Conservation (phyloP, 1,139 yeast species). For the Sugiyamaella grinbergsii region DNA sequence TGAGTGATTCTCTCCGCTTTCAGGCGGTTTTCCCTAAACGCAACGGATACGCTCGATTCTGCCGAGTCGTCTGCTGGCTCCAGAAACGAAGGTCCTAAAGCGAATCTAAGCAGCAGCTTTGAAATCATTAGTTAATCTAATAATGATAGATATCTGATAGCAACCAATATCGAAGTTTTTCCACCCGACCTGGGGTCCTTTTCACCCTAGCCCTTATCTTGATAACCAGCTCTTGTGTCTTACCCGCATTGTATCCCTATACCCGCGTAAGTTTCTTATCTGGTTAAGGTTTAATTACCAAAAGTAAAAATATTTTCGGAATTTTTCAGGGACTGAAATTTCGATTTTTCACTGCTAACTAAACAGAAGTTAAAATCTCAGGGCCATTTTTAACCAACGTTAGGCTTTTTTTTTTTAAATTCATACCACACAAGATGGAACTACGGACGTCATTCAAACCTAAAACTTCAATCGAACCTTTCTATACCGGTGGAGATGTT, state of each 20-base stretch:
- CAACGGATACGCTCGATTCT: constrained; percentile 11
- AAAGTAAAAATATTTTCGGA: constrained; percentile 1
- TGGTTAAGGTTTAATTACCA: constrained; percentile 13
- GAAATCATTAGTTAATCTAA: too few relatives aligned
- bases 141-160: too few relatives aligned
- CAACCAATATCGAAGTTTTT: too few relatives aligned
- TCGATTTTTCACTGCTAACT: background rate
- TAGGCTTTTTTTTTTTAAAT: too few relatives aligned
- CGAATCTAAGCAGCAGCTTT: constrained; percentile 35
- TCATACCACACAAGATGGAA: constrained; percentile 9
- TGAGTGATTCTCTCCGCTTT: constrained; percentile 19
- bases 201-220: constrained; percentile 11
- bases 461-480: constrained; percentile 54
- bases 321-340: constrained; percentile 17
- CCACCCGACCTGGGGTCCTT: too few relatives aligned
- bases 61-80: constrained; percentile 26
- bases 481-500: constrained; percentile 85
- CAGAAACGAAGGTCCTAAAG: constrained; percentile 37
- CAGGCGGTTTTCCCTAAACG: constrained; percentile 23
- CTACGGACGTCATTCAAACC: constrained; percentile 14
- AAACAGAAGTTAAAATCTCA: too few relatives aligned
- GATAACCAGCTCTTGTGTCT: background rate
- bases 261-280: constrained; percentile 3
- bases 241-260: background rate
- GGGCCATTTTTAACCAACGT: too few relatives aligned